A percentile compares a stretch with the other conserved stretches of the same genome.
phyloP scores from a whole-genome alignment of 441 rosid species.

The Gossypium schwendimanii region DNA sequence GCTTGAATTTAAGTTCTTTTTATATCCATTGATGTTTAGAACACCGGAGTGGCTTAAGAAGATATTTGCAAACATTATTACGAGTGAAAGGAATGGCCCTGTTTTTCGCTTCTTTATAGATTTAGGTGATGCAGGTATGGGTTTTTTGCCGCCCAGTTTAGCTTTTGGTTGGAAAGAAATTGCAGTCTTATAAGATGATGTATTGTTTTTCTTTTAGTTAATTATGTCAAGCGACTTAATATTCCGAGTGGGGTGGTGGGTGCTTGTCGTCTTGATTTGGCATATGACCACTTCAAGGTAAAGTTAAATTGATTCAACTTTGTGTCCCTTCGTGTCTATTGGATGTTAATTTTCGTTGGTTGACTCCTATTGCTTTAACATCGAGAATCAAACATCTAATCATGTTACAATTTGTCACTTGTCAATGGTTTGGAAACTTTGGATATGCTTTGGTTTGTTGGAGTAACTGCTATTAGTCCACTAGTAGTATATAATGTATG shows the following conservation, averaged over 20 bases:
- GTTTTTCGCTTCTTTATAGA: conserved; percentile 92
- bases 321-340: conserved; percentile 2
- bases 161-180: conserved; percentile 5
- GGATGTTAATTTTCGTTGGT: background rate
- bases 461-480: background rate
- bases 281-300: conserved; percentile 98
- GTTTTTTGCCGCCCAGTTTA: background rate
- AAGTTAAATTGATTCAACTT: conserved; percentile 11
- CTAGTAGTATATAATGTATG: background rate
- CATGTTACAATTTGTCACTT: background rate
- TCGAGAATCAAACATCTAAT: background rate
- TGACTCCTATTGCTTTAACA: background rate
- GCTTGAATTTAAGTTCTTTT: background rate
- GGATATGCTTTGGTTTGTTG: background rate
- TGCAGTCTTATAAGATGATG: conserved; percentile 15
- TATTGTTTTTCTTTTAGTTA: conserved; percentile 35
- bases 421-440: background rate
- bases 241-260: conserved; percentile 97
- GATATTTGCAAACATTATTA: conserved; percentile 64
- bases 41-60: conserved; percentile 94
- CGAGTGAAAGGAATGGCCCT: conserved; percentile 80
- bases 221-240: conserved; percentile 77
- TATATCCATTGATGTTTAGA: conserved; percentile 29
- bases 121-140: conserved; percentile 88
- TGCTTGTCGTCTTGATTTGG: conserved; percentile 91